Evolutionary conservation across 441 rosid species (phyloP), one percentile per base, ranked within the genome.

Genomic region (Euphorbia neoarborescens): DNA sequence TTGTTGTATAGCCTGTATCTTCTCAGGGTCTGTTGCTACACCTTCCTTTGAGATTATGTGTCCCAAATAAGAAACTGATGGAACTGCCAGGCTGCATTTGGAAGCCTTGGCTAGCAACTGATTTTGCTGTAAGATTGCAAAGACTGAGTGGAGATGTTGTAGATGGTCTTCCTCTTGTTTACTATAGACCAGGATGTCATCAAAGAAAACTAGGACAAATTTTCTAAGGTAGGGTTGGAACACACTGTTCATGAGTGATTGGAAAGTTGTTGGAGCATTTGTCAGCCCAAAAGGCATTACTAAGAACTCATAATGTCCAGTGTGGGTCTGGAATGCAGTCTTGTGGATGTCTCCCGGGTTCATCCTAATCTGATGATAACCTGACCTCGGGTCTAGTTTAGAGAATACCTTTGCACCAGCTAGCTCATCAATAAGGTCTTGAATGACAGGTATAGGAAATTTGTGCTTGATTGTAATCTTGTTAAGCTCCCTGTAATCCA

Each of bases 151-250:
- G 0, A 71, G 32, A 0, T 71, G 38, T 0, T 51, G n/a, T 7
- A 46, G 6, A 15, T 71, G 68, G 0, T 5, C 20, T 2, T 7
- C 2, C 22, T 3, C 3, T 4, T 11, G 2, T 0, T 3, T 0
- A 5, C 28, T 50, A 0, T 71, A 71, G 2, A 71, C 4, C 8
- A 71, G 19, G 0, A 71, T 62, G 2, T 62, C 50, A 22, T 71
- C 25, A 19, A 51, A 20, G 1, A 51, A 51, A 11, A 51, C 57
- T 0, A 51, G 9, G 0, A 51, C 57, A 51, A 51, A 51, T 2
- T 19, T 12, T 1, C 25, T 19, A 2, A 51, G 6, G 25, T 51
- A 51, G 8, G 57, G 57, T 7, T 51, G 7, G 25, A 51, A 51
- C 2, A 51, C 7, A 0, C 25, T n/a, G 22, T 51, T 51, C 57